phyloP scores from a whole-genome alignment of 495 filamentous ascomycete genomes.

The Annulohypoxylon maeteangense region DNA sequence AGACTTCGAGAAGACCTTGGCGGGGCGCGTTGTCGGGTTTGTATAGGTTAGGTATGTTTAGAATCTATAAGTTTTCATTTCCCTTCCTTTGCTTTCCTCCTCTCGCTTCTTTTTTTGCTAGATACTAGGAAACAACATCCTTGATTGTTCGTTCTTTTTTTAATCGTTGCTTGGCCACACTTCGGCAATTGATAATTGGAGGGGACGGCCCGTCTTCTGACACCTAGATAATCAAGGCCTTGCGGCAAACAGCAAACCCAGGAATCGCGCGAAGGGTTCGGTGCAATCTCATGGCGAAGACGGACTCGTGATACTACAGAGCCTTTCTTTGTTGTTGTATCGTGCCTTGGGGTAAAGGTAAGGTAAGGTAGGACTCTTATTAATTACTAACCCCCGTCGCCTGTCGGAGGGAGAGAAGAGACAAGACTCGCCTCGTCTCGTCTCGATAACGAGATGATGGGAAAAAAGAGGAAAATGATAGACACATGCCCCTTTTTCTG shows the following conservation, averaged over 20 bases:
- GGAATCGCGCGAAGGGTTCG: not conserved
- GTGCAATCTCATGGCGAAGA: conserved; percentile 1
- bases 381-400: conserved; percentile 3
- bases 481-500: not conserved
- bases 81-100: too few species aligned
- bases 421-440: not conserved
- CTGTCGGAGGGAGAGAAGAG: too few species aligned
- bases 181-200: conserved; percentile 36
- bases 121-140: not conserved
- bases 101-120: not conserved
- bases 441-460: not conserved
- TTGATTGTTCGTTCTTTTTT: not conserved
- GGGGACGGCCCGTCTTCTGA: conserved; percentile 31
- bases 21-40: conserved; percentile 15
- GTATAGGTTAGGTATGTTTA: not conserved
- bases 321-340: not conserved
- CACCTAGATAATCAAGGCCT: not conserved
- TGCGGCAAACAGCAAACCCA: not conserved
- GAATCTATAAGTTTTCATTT: not conserved
- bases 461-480: conserved; percentile 2
- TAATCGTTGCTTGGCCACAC: not conserved
- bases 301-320: not conserved
- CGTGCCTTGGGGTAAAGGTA: not conserved
- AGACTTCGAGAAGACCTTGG: conserved; percentile 15
- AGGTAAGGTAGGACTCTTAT: not conserved